Evolutionary conservation across 371 early-diverging fungal genomes (phyloP), one percentile per base, ranked within the genome.

Genomic region (Circinella umbellata): DNA sequence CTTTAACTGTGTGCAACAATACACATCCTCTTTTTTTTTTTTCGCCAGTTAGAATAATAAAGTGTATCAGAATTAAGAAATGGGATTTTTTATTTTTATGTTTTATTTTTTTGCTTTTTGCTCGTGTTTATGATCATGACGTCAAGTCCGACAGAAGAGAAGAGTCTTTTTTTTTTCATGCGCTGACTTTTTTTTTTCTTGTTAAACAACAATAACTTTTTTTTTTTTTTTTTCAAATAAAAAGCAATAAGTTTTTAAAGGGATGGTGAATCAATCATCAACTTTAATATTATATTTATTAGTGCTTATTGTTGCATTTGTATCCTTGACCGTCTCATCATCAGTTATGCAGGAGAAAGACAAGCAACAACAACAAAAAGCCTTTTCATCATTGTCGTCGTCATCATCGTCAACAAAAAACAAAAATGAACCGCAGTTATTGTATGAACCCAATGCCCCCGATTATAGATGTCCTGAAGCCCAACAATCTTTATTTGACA

Each of bases 401-500:
- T 66, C 27, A 27, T 66, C 27, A 13, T 39, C 55, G 7, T 39
- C 38, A 4, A 11, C 38, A 36, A 37, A 18, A 38, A 38, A 54
- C 13, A 51, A 51, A 51, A 14, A n/a, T 51, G 51, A n/a, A 39
- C 69, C 73, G 38, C 64, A 75, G 48, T 42, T 79, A 27, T 57
- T 79, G 34, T 81, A 79, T 69, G 78, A 81, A 46, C 81, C 79
- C 9, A 71, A 75, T 46, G 79, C 76, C 34, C 79, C 79, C 18
- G 80, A 79, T 53, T 81, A 81, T 61, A 63, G 67, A 66, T 51
- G 66, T 62, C 54, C 76, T 38, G 69, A 57, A 14, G 54, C 47
- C 34, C 34, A 51, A 20, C 77, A 81, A 60, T 79, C 85, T 15
- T 69, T 84, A 53, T 81, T 84, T 73, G 85, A 84, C 68, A 79